These are phyloP conservation scores for Fragaria ananassa DNA, from an alignment of 306 rosid genomes.

Conservation along the genomic window DNA sequence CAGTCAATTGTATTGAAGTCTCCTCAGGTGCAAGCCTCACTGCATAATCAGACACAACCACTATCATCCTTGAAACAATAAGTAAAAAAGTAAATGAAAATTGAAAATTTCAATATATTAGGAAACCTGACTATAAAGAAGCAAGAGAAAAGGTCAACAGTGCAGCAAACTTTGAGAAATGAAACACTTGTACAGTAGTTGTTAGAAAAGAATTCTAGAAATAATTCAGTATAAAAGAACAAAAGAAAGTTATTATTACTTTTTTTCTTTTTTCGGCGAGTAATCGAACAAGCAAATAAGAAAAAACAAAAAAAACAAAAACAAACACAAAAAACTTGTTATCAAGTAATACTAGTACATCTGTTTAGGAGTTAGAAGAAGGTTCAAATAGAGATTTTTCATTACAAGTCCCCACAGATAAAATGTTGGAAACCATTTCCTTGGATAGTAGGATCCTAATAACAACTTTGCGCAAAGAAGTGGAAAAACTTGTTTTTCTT, in stretches of 20 bases:
- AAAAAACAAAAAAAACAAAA: background rate
- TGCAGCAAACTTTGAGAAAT: background rate
- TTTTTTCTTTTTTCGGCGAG: background rate
- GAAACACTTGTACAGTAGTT: background rate
- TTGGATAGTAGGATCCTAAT: background rate
- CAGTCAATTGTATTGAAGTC: conserved; percentile 62
- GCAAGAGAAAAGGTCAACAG: background rate
- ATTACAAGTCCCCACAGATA: background rate
- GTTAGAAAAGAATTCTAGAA: background rate
- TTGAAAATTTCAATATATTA: background rate
- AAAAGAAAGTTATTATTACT: background rate
- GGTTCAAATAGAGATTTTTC: background rate
- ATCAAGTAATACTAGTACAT: background rate
- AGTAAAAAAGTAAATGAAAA: background rate
- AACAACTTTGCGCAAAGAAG: background rate
- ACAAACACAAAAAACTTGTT: background rate
- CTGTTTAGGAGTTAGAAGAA: background rate
- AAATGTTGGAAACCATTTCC: conserved; percentile 5
- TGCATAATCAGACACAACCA: conserved; percentile 35
- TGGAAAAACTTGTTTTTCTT: background rate
- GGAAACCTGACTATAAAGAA: background rate
- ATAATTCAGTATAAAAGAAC: background rate
- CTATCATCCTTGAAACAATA: background rate
- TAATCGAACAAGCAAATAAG: background rate
- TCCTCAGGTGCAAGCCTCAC: conserved; percentile 98